Base-by-base conservation (phyloP, 306 rosid genomes). In the Quercus engelmannii region DNA sequence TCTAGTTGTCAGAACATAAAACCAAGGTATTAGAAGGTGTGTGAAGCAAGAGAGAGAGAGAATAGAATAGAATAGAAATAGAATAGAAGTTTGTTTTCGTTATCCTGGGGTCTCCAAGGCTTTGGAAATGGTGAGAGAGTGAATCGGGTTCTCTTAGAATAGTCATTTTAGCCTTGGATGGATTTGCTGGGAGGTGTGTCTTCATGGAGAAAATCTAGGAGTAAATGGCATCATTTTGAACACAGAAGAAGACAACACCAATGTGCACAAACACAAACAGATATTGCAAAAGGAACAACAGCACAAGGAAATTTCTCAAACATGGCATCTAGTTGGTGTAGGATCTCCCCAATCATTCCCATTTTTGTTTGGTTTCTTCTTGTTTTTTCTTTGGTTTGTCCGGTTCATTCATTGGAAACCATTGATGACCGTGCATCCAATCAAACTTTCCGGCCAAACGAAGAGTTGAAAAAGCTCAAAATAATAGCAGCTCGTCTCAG, bases 241-340 rank as follows among this genome's bases (percentile, higher is more conserved):
- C 73, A 70, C 81, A 81, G 85, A 82, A 76, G 79, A 86, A 33
- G 84, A 87, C 94, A 84, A 82, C 78, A 56, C 59, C 81, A 86
- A 85, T 87, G 89, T 71, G 80, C 79, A 78, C 92, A 83, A 82
- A 55, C 14, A 23, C 38, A 73, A 75, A 33, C 54, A 61, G 78
- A 68, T 80, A 81, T 80, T 30, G 72, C 80, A 81, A 71, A 79
- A 79, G 74, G 79, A 80, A 88, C 88, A 78, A 84, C 73, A 49
- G 54, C 54, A 58, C 83, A 69, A 68, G 1, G 46, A 80, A 64
- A 30, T 20, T 73, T 77, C 87, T 81, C 87, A 83, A 84, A 77
- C 83, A 92, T 92, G 97, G 89, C 90, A 85, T 86, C 88, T 84
- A 86, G 88, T 84, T 81, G 78, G 84, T 88, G 87, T 86, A 85